Base-by-base conservation (phyloP, 208 protist species). In the Kentomonas sorsogonicus region DNA sequence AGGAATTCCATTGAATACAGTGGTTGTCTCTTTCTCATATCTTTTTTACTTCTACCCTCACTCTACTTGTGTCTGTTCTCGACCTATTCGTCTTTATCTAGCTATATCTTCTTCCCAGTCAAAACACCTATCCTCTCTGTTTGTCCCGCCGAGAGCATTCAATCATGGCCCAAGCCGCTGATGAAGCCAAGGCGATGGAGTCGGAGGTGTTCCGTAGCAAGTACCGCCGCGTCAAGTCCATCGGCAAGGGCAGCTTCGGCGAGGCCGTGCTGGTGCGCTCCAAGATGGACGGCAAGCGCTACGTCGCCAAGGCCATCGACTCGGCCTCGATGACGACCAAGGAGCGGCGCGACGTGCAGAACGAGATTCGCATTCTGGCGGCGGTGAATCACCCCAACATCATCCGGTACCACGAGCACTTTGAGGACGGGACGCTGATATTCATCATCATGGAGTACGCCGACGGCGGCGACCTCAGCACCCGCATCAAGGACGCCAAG, bases 361-460 rank as follows among this genome's bases (percentile, higher is more conserved):
- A 92, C 57, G 93, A 97, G 56, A 95, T 97, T 53, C 76, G 81
- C 45, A 96, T 97, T 68, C 76, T 97, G 22, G 70, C 88, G 0
- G 80, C 84, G 31, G 87, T 90, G 11, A 83, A 91, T 39, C 88
- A 95, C 73, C 87, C 91, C 23, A 94, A 96, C 73, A 97, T 97
- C 65, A 91, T 97, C 58, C 77, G 87, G 50, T 97, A 96, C 53
- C 71, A 88, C 20, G 79, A 91, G 58, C 92, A 96, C 67, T 93
- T 95, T 60, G 83, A 87, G 34, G 88, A 93, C 46, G 79, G 76
- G 22, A 75, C 70, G 6, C 77, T 96, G 36, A 90, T 93, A 38
- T 96, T 94, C 53, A 97, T 97, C 60, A 82, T 90, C 16, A 95
- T 97, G 86, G 89, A 97, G 66, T 96, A 94, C 74, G 91, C 88